Base-by-base conservation (phyloP, 2,329 filamentous ascomycete genomes). In the Aspergillus fructus region DNA sequence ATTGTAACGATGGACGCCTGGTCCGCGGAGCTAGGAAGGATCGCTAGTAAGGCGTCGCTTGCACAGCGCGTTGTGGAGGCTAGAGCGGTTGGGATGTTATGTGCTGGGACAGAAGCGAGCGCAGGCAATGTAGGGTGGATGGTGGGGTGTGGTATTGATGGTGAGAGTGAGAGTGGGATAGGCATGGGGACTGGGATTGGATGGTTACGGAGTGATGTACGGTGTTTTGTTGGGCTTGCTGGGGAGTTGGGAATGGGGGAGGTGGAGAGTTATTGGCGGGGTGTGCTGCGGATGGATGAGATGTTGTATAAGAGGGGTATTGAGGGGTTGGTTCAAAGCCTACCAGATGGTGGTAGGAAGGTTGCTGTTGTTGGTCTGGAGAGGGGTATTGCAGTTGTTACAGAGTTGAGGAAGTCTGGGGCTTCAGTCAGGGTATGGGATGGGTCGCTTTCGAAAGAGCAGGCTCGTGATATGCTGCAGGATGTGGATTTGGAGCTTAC, bases 1-100 rank as follows among this genome's bases (percentile, higher is more conserved):
- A 60, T 65, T 11, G 51, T 65, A 24, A 64, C 63, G 23, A 65
- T 65, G 63, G 63, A 65, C 33, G 63, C 63, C 13, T 65, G 59
- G 59, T 64, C 62, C 0, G 52, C 60, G 0, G 63, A 65, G 21
- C 46, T 65, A 1, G 59, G 60, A 11, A 58, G 59, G n/a, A 54
- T 65, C 2, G 58, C 54, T 0, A 53, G 55, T 1, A 60, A 58
- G 17, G 62, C 62, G 3, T 39, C 61, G 7, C 47, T 64, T 1
- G 58, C 62, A 3, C 63, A 65, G 34, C 62, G 64, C 56, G 60
- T 63, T 4, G 60, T 49, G 45, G 55, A 52, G 24, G 41, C 64
- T 1, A 49, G 53, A 11, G 49, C 60, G 1, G 23, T 65, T 5
- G 42, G 57, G 11, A 48, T 52, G 24, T 46, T 66, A 1, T 62